Evolutionary conservation across 768 basidiomycete genomes (phyloP), one percentile per base, ranked within the genome.

Genomic region (Cantharellus anzutake): DNA sequence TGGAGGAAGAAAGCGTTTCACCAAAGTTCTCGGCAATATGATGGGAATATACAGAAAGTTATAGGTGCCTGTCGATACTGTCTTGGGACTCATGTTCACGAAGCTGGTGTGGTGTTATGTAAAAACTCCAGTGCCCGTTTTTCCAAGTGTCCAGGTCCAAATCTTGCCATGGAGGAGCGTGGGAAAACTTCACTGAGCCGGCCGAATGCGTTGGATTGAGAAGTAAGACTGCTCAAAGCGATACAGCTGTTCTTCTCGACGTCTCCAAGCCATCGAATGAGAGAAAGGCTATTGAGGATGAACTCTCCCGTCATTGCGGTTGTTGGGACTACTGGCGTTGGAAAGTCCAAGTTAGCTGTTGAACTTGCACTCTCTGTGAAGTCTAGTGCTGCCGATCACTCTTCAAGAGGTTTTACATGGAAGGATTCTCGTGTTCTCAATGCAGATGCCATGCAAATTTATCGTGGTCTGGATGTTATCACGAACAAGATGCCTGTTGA

Each of bases 381-480:
- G 5, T 37, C 48, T 34, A 58, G 56, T 55, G 40, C 7, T 20
- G 5, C 63, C 41, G n/a, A 57, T 35, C 59, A 66, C 48, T 65
- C 63, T 38, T 29, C 20, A 29, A 29, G 20, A 29, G 20, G 20
- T 29, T 29, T 1, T 29, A 72, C 70, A 52, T 84, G 80, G 77
- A 71, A 69, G 11, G 79, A 81, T 7, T 83, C 81, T 4, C 80
- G 81, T 66, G 77, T 98, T 64, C 83, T 99, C 68, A 98, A 97
- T 67, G 89, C 93, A 5, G 96, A 99, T 71, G 81, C 94, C 7
- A 97, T 99, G 94, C 96, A 99, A 70, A 83, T 91, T 7, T 98
- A 97, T 69, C 74, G 75, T 16, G 94, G 94, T 0, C 78, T 98
- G 69, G 86, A 96, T 70, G 74, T 93, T 57, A 83, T 97, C 66